Conservation (phyloP, 1,284 basidiomycete genomes). For the Ceratobasidium theobromae region DNA sequence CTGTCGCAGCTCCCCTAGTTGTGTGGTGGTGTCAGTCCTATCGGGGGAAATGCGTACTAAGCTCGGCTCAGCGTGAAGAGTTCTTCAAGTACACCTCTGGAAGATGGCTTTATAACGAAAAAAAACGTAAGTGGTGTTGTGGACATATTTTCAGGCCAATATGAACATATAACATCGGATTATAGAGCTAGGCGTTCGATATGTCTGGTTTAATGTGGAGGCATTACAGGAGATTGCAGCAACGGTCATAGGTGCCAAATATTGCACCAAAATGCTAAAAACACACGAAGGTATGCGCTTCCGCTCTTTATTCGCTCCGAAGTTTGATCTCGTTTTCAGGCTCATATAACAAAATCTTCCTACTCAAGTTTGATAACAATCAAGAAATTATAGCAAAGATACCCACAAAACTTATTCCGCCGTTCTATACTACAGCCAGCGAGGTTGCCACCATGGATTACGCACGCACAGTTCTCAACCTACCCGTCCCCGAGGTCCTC, state of each 20-base stretch:
- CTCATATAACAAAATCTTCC: constrained; percentile 43
- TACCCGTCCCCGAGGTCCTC: constrained; percentile 45
- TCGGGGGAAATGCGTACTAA: background rate
- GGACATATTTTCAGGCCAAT: no score
- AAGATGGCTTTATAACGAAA: constrained; percentile 39
- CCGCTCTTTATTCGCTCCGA: background rate
- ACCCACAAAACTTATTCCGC: constrained; percentile 40
- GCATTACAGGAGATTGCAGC: constrained; percentile 36
- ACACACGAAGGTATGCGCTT: constrained; percentile 36
- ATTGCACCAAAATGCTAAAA: constrained; percentile 36
- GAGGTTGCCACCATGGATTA: constrained; percentile 49
- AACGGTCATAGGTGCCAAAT: constrained; percentile 31
- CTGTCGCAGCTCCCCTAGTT: background rate
- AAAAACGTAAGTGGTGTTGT: constrained; percentile 28
- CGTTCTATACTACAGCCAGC: constrained; percentile 44
- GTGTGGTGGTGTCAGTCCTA: background rate
- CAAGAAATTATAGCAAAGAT: constrained; percentile 43
- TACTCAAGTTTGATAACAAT: constrained; percentile 42
- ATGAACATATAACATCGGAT: background rate
- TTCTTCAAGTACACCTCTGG: constrained; percentile 36
- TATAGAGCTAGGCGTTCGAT: constrained; percentile 34
- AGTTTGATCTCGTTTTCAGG: constrained; percentile 8
- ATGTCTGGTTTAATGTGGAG: constrained; percentile 37
- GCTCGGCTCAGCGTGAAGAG: background rate
- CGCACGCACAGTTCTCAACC: constrained; percentile 40